phyloP scores from a whole-genome alignment of 2,329 filamentous ascomycete species.

The Cephalotrichum gorgonifer region DNA sequence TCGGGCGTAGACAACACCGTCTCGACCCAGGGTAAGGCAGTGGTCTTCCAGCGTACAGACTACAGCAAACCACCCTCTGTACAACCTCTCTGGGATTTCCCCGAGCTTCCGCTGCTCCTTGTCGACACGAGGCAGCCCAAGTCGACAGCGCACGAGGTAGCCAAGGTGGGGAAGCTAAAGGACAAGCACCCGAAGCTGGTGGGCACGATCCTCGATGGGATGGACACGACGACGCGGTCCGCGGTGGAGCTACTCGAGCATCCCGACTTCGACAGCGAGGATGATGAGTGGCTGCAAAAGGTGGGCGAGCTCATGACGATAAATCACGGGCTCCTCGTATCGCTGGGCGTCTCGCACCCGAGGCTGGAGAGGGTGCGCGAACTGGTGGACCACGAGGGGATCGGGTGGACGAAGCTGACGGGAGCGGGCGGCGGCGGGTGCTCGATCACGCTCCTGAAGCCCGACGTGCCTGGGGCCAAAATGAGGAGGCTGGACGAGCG shows the following conservation, averaged over 20 bases:
- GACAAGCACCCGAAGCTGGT: constrained; percentile 66
- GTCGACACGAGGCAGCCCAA: constrained; percentile 84
- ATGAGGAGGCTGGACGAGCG: constrained; percentile 54
- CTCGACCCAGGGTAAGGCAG: constrained; percentile 83
- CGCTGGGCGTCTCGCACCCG: constrained; percentile 88
- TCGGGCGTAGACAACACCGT: constrained; percentile 97
- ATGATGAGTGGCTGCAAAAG: constrained; percentile 54
- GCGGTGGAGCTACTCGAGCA: constrained; percentile 44
- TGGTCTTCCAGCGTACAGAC: constrained; percentile 76
- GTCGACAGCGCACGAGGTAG: constrained; percentile 77
- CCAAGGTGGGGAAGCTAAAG: constrained; percentile 68
- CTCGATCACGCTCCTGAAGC: constrained; percentile 80
- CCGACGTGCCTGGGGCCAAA: constrained; percentile 44
- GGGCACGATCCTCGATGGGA: constrained; percentile 71
- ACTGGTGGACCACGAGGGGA: constrained; percentile 75
- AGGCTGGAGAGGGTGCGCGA: constrained; percentile 85
- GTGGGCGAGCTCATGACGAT: constrained; percentile 85
- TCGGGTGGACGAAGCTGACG: constrained; percentile 96
- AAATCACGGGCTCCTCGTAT: constrained; percentile 87
- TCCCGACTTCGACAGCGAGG: constrained; percentile 57
- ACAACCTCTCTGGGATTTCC: constrained; percentile 72
- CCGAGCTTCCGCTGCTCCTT: constrained; percentile 79
- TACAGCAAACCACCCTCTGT: constrained; percentile 70
- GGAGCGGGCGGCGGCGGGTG: constrained; percentile 93
- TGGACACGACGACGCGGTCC: constrained; percentile 59